Evolutionary conservation across 805 yeast genomes (phyloP).

Genomic region (Candida broadrunensis): DNA sequence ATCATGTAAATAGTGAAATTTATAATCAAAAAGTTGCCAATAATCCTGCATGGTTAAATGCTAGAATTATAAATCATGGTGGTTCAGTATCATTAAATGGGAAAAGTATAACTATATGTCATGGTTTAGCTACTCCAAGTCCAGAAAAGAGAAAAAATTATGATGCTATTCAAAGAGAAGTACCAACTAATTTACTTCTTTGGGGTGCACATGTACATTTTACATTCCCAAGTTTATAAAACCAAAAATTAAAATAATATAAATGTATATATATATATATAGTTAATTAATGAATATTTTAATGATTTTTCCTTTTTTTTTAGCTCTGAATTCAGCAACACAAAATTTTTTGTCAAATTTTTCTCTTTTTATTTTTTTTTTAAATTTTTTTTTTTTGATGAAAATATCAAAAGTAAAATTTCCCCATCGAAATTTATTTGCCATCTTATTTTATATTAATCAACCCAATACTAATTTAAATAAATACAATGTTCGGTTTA

Average conservation of each 20-base stretch:
- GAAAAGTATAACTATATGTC: slow-evolving; percentile 33
- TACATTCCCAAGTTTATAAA: slow-evolving; percentile 34
- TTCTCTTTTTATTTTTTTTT: too few species aligned
- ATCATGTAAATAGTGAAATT: slow-evolving; percentile 19
- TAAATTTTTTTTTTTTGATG: too few species aligned
- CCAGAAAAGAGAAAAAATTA: slow-evolving; percentile 29
- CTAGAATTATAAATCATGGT: slow-evolving; percentile 27
- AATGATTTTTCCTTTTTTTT: too few species aligned
- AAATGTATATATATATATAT: too few species aligned
- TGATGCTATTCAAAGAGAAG: slow-evolving; percentile 13
- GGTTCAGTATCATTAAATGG: slow-evolving; percentile 32
- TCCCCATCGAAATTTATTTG: too few species aligned
- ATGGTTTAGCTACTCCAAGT: slow-evolving; percentile 30
- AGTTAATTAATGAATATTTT: too few species aligned
- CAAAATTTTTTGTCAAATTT: too few species aligned
- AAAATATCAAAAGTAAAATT: too few species aligned
- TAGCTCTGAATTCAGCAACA: too few species aligned
- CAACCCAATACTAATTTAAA: too few species aligned
- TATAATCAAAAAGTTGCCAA: slow-evolving; percentile 15
- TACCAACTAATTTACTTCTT: slow-evolving; percentile 19
- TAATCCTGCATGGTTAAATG: slow-evolving; percentile 21
- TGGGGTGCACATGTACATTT: slow-evolving; percentile 35
- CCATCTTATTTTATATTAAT: too few species aligned
- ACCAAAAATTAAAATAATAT: too few species aligned
- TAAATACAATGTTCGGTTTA: slow-evolving; percentile 64